A percentile compares a stretch with the other conserved stretches of the same genome.
These are phyloP conservation scores for Metschnikowia chrysomelidarum DNA, from an alignment of 805 yeast genomes.

Conservation along the genomic window DNA sequence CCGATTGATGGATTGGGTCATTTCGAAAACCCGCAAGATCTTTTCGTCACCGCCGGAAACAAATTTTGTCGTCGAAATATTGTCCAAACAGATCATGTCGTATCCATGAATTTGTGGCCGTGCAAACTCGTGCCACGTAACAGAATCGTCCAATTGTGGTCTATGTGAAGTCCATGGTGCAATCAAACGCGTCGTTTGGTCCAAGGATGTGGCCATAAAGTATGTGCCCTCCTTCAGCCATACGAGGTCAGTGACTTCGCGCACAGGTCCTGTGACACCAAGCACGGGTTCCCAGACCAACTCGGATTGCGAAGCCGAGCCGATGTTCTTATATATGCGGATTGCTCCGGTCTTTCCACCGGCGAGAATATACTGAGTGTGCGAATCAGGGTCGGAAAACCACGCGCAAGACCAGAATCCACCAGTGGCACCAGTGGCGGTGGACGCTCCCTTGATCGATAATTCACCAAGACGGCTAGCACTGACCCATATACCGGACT, in stretches of 20 bases:
- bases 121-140: slow-evolving; percentile 86
- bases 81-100: slow-evolving; percentile 82
- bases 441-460: slow-evolving; percentile 93
- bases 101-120: slow-evolving; percentile 98
- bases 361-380: slow-evolving; percentile 55
- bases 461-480: slow-evolving; percentile 82
- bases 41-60: slow-evolving; percentile 97
- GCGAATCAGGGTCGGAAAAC: slow-evolving; percentile 44
- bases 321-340: slow-evolving; percentile 63
- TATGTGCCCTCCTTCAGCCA: slow-evolving; percentile 73
- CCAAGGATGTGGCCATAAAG: slow-evolving; percentile 75
- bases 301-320: slow-evolving; percentile 2
- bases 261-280: slow-evolving; percentile 75
- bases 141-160: neutral
- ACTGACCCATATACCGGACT: slow-evolving; percentile 90
- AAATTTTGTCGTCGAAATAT: slow-evolving; percentile 59
- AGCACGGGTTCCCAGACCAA: slow-evolving; percentile 45
- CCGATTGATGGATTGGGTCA: slow-evolving; percentile 74
- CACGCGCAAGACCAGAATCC: slow-evolving; percentile 68
- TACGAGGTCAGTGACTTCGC: slow-evolving; percentile 69
- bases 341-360: slow-evolving; percentile 93
- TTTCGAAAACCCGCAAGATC: slow-evolving; percentile 81
- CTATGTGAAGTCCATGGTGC: slow-evolving; percentile 54
- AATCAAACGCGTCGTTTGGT: slow-evolving; percentile 87
- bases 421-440: slow-evolving; percentile 93